Evolutionary conservation across 495 filamentous ascomycete genomes (phyloP).

Genomic region (Penicillium tannophilum): DNA sequence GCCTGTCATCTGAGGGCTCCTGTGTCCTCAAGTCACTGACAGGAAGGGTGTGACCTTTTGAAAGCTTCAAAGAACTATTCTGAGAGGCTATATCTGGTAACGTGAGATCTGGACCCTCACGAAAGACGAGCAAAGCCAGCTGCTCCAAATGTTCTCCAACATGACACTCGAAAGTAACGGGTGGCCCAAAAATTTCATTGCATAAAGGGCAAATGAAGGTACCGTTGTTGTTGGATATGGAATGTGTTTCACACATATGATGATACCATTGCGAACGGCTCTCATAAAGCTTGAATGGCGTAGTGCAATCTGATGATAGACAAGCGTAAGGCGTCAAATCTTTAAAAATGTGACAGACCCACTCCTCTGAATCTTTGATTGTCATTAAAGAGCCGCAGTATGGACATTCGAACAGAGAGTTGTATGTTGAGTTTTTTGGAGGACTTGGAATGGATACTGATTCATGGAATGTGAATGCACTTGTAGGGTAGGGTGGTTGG

Average conservation of each 20-base stretch:
- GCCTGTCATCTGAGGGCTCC: no score
- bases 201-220: slow-evolving; percentile 17
- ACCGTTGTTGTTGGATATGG: neutral
- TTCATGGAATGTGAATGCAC: neutral
- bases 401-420: neutral
- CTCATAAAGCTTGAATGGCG: slow-evolving; percentile 24
- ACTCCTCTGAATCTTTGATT: slow-evolving; percentile 3
- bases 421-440: neutral
- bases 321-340: slow-evolving; percentile 36
- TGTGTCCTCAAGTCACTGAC: no score
- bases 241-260: slow-evolving; percentile 22
- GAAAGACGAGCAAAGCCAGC: slow-evolving; percentile 3
- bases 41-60: no score
- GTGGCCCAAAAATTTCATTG: neutral
- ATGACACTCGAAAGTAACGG: slow-evolving; percentile 13
- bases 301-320: slow-evolving; percentile 18
- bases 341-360: slow-evolving; percentile 32
- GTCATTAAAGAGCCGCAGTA: neutral
- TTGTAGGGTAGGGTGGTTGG: neutral
- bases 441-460: neutral
- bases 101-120: neutral
- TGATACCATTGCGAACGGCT: slow-evolving; percentile 26
- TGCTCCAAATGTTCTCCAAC: slow-evolving; percentile 25
- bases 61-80: no score
- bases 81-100: no score